phyloP scores from a whole-genome alignment of 2,329 filamentous ascomycete genomes.

The Fusarium sp. region DNA sequence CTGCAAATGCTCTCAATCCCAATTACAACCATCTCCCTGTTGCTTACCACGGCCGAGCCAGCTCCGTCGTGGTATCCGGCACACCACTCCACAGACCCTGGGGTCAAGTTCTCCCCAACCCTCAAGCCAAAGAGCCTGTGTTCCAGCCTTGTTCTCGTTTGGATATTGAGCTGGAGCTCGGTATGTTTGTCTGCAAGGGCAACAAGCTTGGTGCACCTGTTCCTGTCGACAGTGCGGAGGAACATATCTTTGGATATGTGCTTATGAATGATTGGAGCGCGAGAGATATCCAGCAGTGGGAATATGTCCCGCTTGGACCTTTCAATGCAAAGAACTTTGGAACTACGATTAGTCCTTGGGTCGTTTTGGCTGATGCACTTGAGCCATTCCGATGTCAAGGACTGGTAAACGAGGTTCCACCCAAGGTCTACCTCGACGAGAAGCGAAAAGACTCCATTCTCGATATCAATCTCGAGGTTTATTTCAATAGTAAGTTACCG shows the following conservation, averaged over 20 bases:
- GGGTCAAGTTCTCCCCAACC: slow-evolving; percentile 74
- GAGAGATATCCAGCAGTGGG: slow-evolving; percentile 71
- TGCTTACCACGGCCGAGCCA: slow-evolving; percentile 83
- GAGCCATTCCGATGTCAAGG: slow-evolving; percentile 45
- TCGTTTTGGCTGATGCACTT: slow-evolving; percentile 71
- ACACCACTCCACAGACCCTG: slow-evolving; percentile 78
- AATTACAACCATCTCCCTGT: slow-evolving; percentile 87
- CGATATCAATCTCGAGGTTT: slow-evolving; percentile 56
- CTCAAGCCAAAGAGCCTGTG: slow-evolving; percentile 63
- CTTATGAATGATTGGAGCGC: slow-evolving; percentile 75
- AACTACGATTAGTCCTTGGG: slow-evolving; percentile 72
- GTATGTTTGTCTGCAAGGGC: slow-evolving; percentile 76
- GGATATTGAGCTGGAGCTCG: slow-evolving; percentile 84
- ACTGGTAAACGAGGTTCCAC: slow-evolving; percentile 51
- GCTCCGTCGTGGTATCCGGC: slow-evolving; percentile 80
- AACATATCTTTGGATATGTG: slow-evolving; percentile 78
- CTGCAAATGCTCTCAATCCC: slow-evolving; percentile 79
- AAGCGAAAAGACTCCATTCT: slow-evolving; percentile 55
- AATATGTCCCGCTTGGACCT: slow-evolving; percentile 72
- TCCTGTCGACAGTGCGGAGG: slow-evolving; percentile 72
- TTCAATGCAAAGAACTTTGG: slow-evolving; percentile 73
- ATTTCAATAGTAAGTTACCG: slow-evolving; percentile 54
- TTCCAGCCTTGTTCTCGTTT: slow-evolving; percentile 71
- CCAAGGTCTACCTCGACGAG: slow-evolving; percentile 68
- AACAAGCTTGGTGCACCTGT: slow-evolving; percentile 77